Evolutionary conservation across 768 basidiomycete genomes (phyloP).

Genomic region (Asterophora parasitica): DNA sequence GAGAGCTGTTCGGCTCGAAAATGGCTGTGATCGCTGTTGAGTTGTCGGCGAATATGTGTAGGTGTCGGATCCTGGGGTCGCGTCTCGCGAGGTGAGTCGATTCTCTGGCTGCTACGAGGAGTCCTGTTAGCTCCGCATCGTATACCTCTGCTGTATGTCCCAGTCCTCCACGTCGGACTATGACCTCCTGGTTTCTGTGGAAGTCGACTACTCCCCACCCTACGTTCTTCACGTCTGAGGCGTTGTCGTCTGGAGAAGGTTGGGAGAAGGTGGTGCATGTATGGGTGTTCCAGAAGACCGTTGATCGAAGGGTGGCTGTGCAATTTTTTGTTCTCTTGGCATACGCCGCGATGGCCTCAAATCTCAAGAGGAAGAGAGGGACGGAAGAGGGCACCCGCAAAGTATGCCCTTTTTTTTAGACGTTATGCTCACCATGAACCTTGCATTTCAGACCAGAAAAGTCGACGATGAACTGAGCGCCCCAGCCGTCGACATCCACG

Average conservation of each 20-base stretch:
- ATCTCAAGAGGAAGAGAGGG: slow-evolving; percentile 26
- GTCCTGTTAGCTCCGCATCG: slow-evolving; percentile 24
- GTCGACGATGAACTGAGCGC: slow-evolving; percentile 6
- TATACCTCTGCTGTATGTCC: slow-evolving; percentile 23
- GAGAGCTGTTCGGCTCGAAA: slow-evolving; percentile 13
- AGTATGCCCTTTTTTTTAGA: slow-evolving; percentile 11
- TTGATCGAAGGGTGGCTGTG: slow-evolving; percentile 27
- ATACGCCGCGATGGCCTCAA: slow-evolving; percentile 17
- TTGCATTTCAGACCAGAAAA: slow-evolving; percentile 10
- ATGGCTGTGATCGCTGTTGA: slow-evolving; percentile 9
- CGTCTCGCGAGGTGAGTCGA: slow-evolving; percentile 4
- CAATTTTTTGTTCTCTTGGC: slow-evolving; percentile 22
- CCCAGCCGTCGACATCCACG: neutral
- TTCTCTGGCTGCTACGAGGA: slow-evolving; percentile 12
- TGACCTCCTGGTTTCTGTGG: slow-evolving; percentile 13
- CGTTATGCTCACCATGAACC: neutral
- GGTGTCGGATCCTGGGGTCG: slow-evolving; percentile 12
- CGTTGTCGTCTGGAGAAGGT: slow-evolving; percentile 6
- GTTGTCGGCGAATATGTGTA: slow-evolving; percentile 21
- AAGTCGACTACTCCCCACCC: slow-evolving; percentile 19
- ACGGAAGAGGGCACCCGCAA: slow-evolving; percentile 18
- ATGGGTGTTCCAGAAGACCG: too few species aligned
- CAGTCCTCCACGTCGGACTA: slow-evolving; percentile 13
- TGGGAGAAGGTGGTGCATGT: too few species aligned
- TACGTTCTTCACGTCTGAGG: slow-evolving; percentile 2